These are phyloP conservation scores for Nemania bipapillata DNA, from an alignment of 2,329 filamentous ascomycete genomes.

Conservation along the genomic window DNA sequence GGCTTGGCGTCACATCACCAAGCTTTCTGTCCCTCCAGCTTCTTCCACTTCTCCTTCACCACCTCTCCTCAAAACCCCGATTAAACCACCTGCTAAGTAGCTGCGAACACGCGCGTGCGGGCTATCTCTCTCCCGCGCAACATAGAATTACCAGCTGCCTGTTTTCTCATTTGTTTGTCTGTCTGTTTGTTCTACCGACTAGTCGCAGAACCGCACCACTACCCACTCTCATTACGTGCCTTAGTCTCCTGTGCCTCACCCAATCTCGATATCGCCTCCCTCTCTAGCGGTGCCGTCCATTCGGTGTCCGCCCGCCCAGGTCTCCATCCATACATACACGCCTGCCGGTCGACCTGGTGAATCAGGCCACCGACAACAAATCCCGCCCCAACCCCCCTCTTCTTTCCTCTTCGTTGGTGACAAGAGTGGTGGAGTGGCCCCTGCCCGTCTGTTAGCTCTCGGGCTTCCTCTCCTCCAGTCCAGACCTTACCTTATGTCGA, in stretches of 20 bases:
- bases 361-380: constrained; percentile 36
- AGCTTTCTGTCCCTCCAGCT: constrained; percentile 40
- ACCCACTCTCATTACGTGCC: background rate
- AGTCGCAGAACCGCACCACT: constrained; percentile 11
- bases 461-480: constrained; percentile 25
- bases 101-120: background rate
- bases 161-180: background rate
- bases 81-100: too few species aligned
- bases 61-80: background rate
- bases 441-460: constrained; percentile 27
- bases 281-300: constrained; percentile 8
- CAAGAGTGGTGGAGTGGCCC: constrained; percentile 27
- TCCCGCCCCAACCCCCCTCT: constrained; percentile 23
- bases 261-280: constrained; percentile 16
- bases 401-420: constrained; percentile 25
- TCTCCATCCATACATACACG: constrained; percentile 15
- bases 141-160: constrained; percentile 5
- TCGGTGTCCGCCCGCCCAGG: constrained; percentile 29
- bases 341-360: constrained; percentile 24
- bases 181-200: constrained; percentile 1
- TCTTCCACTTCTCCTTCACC: constrained; percentile 23
- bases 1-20: constrained; percentile 49
- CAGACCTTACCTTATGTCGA: constrained; percentile 50
- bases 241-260: constrained; percentile 9
- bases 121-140: constrained; percentile 16